Base-by-base conservation (phyloP, 257 asterid genomes). In the Mentha longifolia region DNA sequence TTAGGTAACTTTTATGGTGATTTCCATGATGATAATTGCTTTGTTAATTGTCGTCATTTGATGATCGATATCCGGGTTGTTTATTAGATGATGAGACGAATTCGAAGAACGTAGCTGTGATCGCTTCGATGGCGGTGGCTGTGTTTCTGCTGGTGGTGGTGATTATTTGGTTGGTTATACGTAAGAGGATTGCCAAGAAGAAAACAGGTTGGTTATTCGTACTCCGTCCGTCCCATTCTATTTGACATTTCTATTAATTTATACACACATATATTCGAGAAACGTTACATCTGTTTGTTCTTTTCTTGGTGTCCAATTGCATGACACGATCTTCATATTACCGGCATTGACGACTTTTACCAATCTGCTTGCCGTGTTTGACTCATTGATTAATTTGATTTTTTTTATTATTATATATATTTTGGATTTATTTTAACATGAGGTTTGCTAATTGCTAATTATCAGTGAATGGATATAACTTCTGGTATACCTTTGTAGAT, bases 1-100 rank as follows among this genome's bases (percentile, higher is more conserved):
- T 70, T 82, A 33, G 87, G 85, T 82, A 54, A 65, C 2, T 22
- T 22, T 1, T 45, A 3, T n/a, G 20, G 0, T 22, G 25, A 14
- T 47, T 1, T 22, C 2, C 25, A 22, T 22, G 25, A 22, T 22
- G 25, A 17, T 19, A 19, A 9, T 52, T 20, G 14, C 59, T 19
- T 19, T 10, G 7, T 10, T 54, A 20, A 6, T 25, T 1, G 5
- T 41, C 28, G 10, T 20, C 3, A 11, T 22, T 71, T 49, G 10
- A 49, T 47, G 9, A n/a, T 49, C 22, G 20, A n/a, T n/a, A n/a
- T n/a, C n/a, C n/a, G n/a, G n/a, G n/a, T n/a, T n/a, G 13, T 2
- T 9, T 5, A 3, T 25, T 12, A 56, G 4, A 74, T 65, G 78
- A 13, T 13, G 10, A 20, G 1, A 28, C 10, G 56, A 74, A 59